These are phyloP conservation scores for Globisporangium parvum DNA, from an alignment of 352 stramenopile species.

Conservation along the genomic window DNA sequence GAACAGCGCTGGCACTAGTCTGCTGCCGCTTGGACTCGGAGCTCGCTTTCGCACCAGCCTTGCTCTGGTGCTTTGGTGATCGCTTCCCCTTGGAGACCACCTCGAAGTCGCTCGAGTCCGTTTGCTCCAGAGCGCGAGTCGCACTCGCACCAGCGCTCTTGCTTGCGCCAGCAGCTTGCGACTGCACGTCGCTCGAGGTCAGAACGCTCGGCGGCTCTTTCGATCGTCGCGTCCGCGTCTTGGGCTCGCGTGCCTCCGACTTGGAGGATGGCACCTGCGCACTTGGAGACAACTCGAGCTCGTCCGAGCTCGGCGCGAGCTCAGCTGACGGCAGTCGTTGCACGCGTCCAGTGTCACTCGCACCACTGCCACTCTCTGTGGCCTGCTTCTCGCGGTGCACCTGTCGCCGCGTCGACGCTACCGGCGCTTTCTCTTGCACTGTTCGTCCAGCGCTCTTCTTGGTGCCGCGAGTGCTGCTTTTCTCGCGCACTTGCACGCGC, in stretches of 20 bases:
- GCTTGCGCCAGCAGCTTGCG: not conserved
- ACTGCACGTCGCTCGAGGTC: not conserved
- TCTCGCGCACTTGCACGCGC: slow-evolving; percentile 17
- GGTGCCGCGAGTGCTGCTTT: slow-evolving; percentile 13
- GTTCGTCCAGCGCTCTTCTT: slow-evolving; percentile 16
- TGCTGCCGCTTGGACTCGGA: slow-evolving; percentile 1
- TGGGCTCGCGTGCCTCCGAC: not conserved
- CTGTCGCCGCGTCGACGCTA: slow-evolving; percentile 26
- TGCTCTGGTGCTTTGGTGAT: slow-evolving; percentile 12
- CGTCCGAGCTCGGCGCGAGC: slow-evolving; percentile 5
- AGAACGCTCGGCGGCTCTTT: slow-evolving; percentile 1
- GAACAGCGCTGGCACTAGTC: not conserved
- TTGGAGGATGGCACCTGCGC: not conserved
- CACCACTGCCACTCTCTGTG: slow-evolving; percentile 13
- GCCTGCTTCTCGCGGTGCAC: slow-evolving; percentile 60
- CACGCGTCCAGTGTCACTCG: not conserved
- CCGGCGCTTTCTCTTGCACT: slow-evolving; percentile 9
- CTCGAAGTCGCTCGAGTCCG: slow-evolving; percentile 12
- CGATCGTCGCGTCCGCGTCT: slow-evolving; percentile 2
- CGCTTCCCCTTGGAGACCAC: slow-evolving; percentile 10
- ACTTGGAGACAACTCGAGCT: not conserved
- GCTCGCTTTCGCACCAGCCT: slow-evolving; percentile 1
- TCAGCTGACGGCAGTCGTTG: slow-evolving; percentile 2
- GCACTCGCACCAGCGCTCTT: not conserved
- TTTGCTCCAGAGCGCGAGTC: not conserved